Evolutionary conservation across 2,329 filamentous ascomycete genomes (phyloP), one percentile per base, ranked within the genome.

Genomic region (Fusarium piperis): DNA sequence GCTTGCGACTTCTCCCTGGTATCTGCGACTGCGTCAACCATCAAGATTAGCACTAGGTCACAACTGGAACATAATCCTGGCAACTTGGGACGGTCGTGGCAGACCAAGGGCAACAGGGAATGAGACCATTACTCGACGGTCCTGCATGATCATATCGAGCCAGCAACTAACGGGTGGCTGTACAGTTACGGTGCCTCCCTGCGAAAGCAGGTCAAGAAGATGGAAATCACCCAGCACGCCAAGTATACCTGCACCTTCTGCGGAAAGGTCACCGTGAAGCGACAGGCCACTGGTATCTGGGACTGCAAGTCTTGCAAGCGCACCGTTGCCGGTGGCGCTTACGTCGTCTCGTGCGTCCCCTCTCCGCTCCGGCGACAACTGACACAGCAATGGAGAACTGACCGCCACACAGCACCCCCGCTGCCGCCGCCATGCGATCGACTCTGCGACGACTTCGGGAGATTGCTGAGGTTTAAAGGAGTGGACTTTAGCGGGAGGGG

Each of bases 141-240:
- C 55, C 41, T 66, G 58, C 48, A 65, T 15, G 32, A 57, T 46
- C 44, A 28, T n/a, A 32, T 38, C n/a, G 52, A 64, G 46, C 33
- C 30, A 28, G 53, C 68, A 74, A 78, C 80, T 81, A 75, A 79
- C 68, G 30, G 35, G n/a, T 44, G 44, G 30, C 28, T 41, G n/a
- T 72, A 70, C 79, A 95, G 94, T 91, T 97, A 97, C 87, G 96
- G 95, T 95, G 95, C 96, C 84, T 98, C 96, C 82, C 94, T 98
- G 87, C 94, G 95, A 88, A 98, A 98, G 91, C 95, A 85, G 80
- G 83, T 85, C 83, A 98, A 98, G 94, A 98, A 98, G 93, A 97
- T 98, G 93, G 96, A 98, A 92, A 93, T 98, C 85, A 93, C 94
- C 81, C 96, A 98, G 87, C 96, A 99, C 90, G 94, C 94, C 88